These are phyloP conservation scores for Carex arenaria DNA, from an alignment of 202 grass and related monocot genomes.

Conservation along the genomic window DNA sequence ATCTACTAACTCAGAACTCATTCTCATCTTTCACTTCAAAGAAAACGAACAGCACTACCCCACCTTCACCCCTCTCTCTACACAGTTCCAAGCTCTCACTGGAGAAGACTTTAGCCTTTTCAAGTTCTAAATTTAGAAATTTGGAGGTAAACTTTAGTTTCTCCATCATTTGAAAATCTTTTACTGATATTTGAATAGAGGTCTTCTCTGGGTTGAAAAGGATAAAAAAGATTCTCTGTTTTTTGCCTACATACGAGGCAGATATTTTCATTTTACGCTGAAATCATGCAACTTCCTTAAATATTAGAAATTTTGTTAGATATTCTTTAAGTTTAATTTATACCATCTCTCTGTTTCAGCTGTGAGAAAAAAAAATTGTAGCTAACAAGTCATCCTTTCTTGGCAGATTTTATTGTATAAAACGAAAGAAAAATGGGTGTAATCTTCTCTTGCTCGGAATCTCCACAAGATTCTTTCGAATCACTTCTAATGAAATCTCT, in stretches of 20 bases:
- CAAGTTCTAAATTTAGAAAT: not conserved
- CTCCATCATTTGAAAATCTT: not conserved
- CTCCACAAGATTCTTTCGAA: conserved; percentile 19
- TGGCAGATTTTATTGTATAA: not conserved
- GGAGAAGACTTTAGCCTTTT: not conserved
- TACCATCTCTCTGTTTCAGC: not conserved
- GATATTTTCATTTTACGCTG: not conserved
- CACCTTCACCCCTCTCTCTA: not conserved
- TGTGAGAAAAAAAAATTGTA: not conserved
- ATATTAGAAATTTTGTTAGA: too few relatives aligned
- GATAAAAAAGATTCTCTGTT: not conserved
- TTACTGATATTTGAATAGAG: not conserved
- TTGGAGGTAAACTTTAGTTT: not conserved
- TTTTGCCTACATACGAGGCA: not conserved
- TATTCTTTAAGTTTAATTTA: not conserved
- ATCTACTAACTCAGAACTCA: not conserved
- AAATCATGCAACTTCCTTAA: not conserved
- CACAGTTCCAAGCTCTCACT: not conserved
- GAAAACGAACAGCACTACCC: not conserved
- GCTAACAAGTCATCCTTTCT: not conserved
- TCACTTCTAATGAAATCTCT: conserved; percentile 28
- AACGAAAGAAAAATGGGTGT: conserved; percentile 20
- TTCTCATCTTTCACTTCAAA: not conserved
- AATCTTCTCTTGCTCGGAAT: conserved; percentile 18
- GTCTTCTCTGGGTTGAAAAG: not conserved